Base-by-base conservation (phyloP, 106 monocot genomes). In the Cymbidium sinense region DNA sequence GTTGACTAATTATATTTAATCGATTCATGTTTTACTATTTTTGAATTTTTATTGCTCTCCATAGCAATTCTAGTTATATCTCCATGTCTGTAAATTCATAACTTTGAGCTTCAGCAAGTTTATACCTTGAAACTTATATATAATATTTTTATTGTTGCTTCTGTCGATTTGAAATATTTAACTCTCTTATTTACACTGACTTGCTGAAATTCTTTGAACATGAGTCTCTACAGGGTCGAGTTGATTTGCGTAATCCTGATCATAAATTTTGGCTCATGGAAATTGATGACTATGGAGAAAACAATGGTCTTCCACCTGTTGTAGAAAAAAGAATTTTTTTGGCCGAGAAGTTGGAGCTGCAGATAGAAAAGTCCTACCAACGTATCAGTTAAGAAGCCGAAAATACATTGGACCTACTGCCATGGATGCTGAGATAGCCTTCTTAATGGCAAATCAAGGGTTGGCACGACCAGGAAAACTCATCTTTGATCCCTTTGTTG, bases 371-470 rank as follows among this genome's bases (percentile, higher is more conserved):
- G 90, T 99, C 81, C 78, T 99, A 77, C 99, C 99, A n/a, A 95
- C 95, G 4, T 99, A 99, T 81, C 95, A 99, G 77, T 77, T 99
- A 44, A 99, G 93, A 87, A 95, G 90, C 91, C n/a, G 99, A 35
- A 95, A 83, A 21, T 99, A 99, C 65, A 75, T 99, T 1, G 99
- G 99, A 47, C 99, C 99, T 41, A 99, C 99, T 12, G 92, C 99
- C 23, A 99, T 99, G 99, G 99, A 99, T 82, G 94, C 95, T 20
- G 99, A 99, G 85, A 91, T 99, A 84, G 99, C 99, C 23, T 95
- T 99, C 84, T 87, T 99, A 36, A 99, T 99, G 99, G 99, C 89
- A 20, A 99, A 99, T 79, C 99, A 99, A 79, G 95, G 90, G 25
- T 81, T 93, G 75, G 99, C 90, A 31, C 75, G 79, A 70, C 84